phyloP scores from a whole-genome alignment of 2,329 filamentous ascomycete species.

The Bipolaris sorokiniana region DNA sequence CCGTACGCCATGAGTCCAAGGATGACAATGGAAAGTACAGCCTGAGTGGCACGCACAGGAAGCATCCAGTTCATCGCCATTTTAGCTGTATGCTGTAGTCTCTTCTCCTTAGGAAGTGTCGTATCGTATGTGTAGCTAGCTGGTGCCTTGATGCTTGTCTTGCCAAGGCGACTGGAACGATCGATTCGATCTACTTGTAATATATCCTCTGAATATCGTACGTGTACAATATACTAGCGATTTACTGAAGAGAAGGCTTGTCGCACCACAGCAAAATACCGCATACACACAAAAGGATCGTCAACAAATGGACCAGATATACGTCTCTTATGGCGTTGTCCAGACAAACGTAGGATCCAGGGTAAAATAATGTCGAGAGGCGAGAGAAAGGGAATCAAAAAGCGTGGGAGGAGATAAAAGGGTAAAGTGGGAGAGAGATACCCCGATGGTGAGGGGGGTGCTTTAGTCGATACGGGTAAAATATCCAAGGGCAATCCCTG shows the following conservation, averaged over 20 bases:
- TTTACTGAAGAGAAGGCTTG: background rate
- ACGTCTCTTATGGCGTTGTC: no score
- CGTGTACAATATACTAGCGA: background rate
- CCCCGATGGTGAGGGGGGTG: no score
- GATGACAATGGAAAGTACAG: conserved; percentile 72
- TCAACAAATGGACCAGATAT: no score
- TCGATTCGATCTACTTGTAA: background rate
- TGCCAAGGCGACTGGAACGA: background rate
- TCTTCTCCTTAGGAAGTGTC: background rate
- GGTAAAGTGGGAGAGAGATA: no score
- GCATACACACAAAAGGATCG: no score
- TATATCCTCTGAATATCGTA: background rate
- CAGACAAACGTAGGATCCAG: no score
- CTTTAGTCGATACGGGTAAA: no score
- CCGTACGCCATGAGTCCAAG: conserved; percentile 77
- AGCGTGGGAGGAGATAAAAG: no score
- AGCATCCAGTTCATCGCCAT: conserved; percentile 64
- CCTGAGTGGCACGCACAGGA: conserved; percentile 70
- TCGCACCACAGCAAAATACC: background rate
- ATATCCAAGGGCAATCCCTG: no score
- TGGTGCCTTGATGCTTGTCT: background rate
- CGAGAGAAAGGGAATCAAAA: no score
- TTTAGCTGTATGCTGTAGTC: background rate
- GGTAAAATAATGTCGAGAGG: no score
- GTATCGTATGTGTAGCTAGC: background rate